Conservation (phyloP, 768 basidiomycete genomes). For the Gautieria morchelliformis region DNA sequence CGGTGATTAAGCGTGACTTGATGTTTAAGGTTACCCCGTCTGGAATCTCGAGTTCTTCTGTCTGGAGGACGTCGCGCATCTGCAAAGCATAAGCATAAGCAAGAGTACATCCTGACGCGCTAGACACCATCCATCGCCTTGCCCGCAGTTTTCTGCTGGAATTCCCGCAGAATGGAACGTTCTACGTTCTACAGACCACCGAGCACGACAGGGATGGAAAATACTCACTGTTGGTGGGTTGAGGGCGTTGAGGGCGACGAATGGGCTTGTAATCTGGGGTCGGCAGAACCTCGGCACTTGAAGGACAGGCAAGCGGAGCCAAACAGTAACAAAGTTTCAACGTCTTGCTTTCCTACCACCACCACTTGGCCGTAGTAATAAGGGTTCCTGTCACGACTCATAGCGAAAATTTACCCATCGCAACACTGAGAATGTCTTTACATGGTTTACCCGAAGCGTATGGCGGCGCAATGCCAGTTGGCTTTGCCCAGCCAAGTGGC, state of each 20-base stretch:
- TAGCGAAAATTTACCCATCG: not conserved
- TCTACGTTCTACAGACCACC: not conserved
- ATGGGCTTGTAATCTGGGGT: not conserved
- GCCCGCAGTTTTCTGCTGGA: not conserved
- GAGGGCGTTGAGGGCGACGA: constrained; percentile 7
- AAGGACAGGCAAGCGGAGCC: constrained; percentile 2
- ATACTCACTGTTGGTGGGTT: constrained; percentile 6
- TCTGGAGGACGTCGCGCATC: constrained; percentile 92
- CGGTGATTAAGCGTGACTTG: constrained; percentile 87
- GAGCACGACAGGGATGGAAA: not conserved
- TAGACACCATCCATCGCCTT: constrained; percentile 3
- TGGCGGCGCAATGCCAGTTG: constrained; percentile 9
- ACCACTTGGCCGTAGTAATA: constrained; percentile 27
- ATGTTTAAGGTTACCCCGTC: constrained; percentile 76
- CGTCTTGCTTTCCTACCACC: constrained; percentile 39
- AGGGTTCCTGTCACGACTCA: not conserved
- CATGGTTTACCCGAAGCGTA: constrained; percentile 8
- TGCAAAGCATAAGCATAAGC: constrained; percentile 21
- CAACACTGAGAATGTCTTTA: constrained; percentile 7
- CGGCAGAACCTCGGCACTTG: constrained; percentile 1
- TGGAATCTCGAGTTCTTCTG: constrained; percentile 86
- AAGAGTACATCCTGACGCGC: constrained; percentile 4
- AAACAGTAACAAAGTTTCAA: constrained; percentile 11
- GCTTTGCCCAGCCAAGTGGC: constrained; percentile 35
- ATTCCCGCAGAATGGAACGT: not conserved